phyloP scores from a whole-genome alignment of 2,329 filamentous ascomycete genomes.

The Ophiocordyceps sinensis region DNA sequence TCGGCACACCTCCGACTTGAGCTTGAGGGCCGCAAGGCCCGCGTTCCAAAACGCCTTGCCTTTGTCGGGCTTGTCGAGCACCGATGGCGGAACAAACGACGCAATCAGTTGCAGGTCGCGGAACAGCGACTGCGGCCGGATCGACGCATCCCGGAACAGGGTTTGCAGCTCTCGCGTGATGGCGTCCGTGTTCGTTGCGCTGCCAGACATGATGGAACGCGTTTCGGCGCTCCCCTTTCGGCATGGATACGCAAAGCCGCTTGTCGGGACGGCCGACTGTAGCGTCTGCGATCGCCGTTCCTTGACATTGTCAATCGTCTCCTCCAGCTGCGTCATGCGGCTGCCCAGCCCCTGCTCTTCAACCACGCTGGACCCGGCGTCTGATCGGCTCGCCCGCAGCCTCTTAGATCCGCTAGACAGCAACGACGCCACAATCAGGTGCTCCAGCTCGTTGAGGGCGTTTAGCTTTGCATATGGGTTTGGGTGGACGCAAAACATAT shows the following conservation, averaged over 20 bases:
- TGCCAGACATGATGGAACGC: slow-evolving; percentile 32
- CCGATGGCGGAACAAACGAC: slow-evolving; percentile 44
- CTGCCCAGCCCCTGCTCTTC: slow-evolving; percentile 17
- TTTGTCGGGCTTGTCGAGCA: slow-evolving; percentile 46
- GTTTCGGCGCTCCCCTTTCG: slow-evolving; percentile 31
- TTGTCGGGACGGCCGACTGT: slow-evolving; percentile 14
- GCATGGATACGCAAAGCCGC: slow-evolving; percentile 17
- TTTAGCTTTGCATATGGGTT: slow-evolving; percentile 80
- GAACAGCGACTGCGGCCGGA: slow-evolving; percentile 69
- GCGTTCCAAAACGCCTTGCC: slow-evolving; percentile 84
- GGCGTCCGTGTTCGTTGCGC: slow-evolving; percentile 42
- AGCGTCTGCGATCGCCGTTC: slow-evolving; percentile 46
- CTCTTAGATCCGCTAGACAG: slow-evolving; percentile 18
- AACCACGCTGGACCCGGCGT: slow-evolving; percentile 18
- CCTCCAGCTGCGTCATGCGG: slow-evolving; percentile 39
- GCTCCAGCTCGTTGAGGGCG: slow-evolving; percentile 68
- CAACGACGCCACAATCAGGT: slow-evolving; percentile 64
- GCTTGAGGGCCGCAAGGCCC: slow-evolving; percentile 69
- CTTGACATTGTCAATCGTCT: slow-evolving; percentile 55
- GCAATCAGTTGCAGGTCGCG: slow-evolving; percentile 66
- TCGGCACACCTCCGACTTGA: slow-evolving; percentile 77
- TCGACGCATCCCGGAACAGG: slow-evolving; percentile 50
- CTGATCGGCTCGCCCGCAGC: slow-evolving; percentile 20
- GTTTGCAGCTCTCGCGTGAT: slow-evolving; percentile 53
- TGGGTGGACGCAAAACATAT: slow-evolving; percentile 77